Evolutionary conservation across 2,329 filamentous ascomycete species (phyloP).

Genomic region (Fusarium acutatum): DNA sequence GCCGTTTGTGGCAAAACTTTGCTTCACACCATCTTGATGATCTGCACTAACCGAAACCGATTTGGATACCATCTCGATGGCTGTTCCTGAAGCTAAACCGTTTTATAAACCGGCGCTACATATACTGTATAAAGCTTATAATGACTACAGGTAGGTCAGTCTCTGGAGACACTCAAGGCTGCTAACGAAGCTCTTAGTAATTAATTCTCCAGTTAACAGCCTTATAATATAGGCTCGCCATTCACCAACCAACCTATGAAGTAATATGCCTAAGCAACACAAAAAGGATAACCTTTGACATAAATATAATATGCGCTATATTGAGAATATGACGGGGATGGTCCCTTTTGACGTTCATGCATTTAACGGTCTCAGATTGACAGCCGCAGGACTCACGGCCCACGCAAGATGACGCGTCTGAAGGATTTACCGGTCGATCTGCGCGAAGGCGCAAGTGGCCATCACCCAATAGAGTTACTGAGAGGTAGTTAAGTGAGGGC

Average conservation of each 20-base stretch:
- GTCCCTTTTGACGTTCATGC: not conserved
- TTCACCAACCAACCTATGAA: too few relatives aligned
- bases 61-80: not conserved
- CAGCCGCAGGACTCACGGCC: not conserved
- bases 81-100: not conserved
- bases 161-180: rapidly evolving
- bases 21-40: not conserved
- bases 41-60: not conserved
- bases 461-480: not conserved
- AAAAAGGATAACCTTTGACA: too few relatives aligned
- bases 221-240: too few relatives aligned
- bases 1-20: not conserved
- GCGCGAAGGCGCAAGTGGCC: too few relatives aligned
- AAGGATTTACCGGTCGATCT: rapidly evolving
- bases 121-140: not conserved
- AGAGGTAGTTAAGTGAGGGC: rapidly evolving
- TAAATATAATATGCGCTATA: too few relatives aligned
- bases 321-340: not conserved
- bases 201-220: too few relatives aligned
- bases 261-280: too few relatives aligned
- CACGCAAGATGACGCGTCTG: not conserved
- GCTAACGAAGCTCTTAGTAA: too few relatives aligned
- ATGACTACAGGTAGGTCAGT: not conserved
- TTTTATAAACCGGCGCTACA: not conserved
- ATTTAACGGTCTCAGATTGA: not conserved